Conservation (phyloP, 768 basidiomycete genomes). For the Rhodotorula diobovata region DNA sequence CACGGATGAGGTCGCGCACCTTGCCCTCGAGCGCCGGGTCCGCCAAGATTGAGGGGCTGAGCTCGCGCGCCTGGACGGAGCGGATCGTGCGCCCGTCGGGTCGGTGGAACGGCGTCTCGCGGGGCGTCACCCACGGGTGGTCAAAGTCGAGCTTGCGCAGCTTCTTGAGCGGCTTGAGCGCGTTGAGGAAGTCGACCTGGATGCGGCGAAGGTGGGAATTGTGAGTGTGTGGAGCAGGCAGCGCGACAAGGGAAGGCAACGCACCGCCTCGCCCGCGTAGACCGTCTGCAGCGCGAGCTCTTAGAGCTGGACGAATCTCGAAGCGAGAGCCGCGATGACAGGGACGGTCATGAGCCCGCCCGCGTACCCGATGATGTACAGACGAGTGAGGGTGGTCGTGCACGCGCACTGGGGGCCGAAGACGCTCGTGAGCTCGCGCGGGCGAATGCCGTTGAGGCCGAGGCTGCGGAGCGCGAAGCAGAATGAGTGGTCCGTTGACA, state of each 20-base stretch:
- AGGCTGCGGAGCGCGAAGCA: not conserved
- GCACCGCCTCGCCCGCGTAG: not conserved
- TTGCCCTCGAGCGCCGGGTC: not conserved
- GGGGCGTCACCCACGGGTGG: conserved; percentile 3
- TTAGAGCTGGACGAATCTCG: not conserved
- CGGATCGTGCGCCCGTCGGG: conserved; percentile 7
- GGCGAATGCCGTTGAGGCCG: not conserved
- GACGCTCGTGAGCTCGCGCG: not conserved
- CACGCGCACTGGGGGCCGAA: not conserved
- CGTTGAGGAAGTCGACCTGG: conserved; percentile 1
- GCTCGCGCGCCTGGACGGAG: not conserved
- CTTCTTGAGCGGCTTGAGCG: not conserved
- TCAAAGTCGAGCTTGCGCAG: not conserved
- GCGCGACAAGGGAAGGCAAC: not conserved
- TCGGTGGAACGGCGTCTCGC: not conserved
- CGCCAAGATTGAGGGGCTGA: not conserved
- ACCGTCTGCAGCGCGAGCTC: not conserved
- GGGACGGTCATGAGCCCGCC: not conserved
- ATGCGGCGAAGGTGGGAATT: too few relatives aligned
- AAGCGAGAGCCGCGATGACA: not conserved
- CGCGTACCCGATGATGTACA: not conserved
- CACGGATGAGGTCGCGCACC: not conserved
- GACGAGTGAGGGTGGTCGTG: not conserved
- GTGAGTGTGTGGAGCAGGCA: not conserved
- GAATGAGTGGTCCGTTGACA: not conserved